Conservation (phyloP, 2,329 filamentous ascomycete species). For the Furcasterigmium sp. region DNA sequence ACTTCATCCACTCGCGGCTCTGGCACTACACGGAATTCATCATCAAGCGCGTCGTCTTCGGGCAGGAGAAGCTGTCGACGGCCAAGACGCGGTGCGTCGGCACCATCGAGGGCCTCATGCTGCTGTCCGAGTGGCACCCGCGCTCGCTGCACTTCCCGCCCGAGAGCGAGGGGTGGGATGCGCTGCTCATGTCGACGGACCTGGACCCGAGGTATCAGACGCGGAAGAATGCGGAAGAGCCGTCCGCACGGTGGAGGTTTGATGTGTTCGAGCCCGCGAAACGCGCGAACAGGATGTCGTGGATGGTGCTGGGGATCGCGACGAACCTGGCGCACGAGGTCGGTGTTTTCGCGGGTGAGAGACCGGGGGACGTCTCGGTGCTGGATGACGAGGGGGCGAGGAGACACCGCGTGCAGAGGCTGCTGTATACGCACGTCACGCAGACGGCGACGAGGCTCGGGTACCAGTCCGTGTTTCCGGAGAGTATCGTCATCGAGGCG, state of each 20-base stretch:
- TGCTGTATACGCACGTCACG: slow-evolving; percentile 14
- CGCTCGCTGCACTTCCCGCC: slow-evolving; percentile 15
- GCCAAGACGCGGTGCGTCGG: slow-evolving; percentile 13
- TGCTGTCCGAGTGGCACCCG: slow-evolving; percentile 19
- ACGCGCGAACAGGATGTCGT: slow-evolving; percentile 18
- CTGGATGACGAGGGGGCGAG: not conserved
- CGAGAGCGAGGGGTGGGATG: slow-evolving; percentile 16
- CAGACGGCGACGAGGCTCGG: slow-evolving; percentile 8
- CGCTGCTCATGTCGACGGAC: slow-evolving; percentile 9
- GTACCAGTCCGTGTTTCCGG: slow-evolving; percentile 7
- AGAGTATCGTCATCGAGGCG: slow-evolving; percentile 4
- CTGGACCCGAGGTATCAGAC: slow-evolving; percentile 12
- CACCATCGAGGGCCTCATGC: slow-evolving; percentile 13
- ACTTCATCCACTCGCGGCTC: slow-evolving; percentile 12
- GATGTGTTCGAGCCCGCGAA: slow-evolving; percentile 19
- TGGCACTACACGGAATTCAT: slow-evolving; percentile 16
- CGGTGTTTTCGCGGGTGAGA: slow-evolving; percentile 9
- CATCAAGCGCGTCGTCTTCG: slow-evolving; percentile 13
- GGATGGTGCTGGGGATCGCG: slow-evolving; percentile 18
- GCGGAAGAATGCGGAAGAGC: slow-evolving; percentile 12
- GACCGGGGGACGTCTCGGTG: not conserved
- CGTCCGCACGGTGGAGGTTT: slow-evolving; percentile 14
- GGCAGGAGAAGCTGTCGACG: slow-evolving; percentile 15
- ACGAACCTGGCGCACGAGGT: slow-evolving; percentile 15
- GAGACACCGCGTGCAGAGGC: slow-evolving; percentile 8